These are phyloP conservation scores for Ascochyta viciae-villosae DNA, from an alignment of 2,329 filamentous ascomycete genomes.

Conservation along the genomic window DNA sequence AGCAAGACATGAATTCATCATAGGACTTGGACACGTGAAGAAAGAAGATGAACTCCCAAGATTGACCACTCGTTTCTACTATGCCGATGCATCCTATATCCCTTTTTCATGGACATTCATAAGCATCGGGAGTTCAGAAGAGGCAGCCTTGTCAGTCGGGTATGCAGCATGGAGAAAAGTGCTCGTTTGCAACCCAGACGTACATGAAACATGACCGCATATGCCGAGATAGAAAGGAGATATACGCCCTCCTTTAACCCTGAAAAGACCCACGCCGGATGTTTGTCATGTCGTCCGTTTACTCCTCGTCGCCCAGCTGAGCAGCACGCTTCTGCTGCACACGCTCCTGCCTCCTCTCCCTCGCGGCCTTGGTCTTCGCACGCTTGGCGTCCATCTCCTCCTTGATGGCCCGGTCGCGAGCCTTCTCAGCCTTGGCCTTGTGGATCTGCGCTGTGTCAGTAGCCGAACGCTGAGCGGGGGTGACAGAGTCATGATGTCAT, in stretches of 20 bases:
- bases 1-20: conserved; percentile 19
- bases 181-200: conserved; percentile 51
- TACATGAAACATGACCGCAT: conserved; percentile 55
- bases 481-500: conserved; percentile 49
- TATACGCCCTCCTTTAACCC: conserved; percentile 49
- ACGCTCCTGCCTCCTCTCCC: conserved; percentile 97
- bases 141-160: conserved; percentile 45
- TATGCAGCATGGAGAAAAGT: conserved; percentile 48
- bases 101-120: conserved; percentile 47
- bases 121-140: conserved; percentile 42
- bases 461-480: conserved; percentile 21
- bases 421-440: conserved; percentile 99
- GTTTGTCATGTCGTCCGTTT: conserved; percentile 48
- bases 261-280: conserved; percentile 53
- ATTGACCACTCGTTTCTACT: conserved; percentile 44
- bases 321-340: conserved; percentile 88
- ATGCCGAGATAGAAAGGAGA: conserved; percentile 52
- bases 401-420: conserved; percentile 93
- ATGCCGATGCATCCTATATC: conserved; percentile 45
- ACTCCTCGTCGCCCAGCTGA: conserved; percentile 72
- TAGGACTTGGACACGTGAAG: conserved; percentile 8
- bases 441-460: conserved; percentile 75
- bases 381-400: conserved; percentile 99
- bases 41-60: conserved; percentile 37
- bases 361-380: conserved; percentile 99